phyloP scores from a whole-genome alignment of 148 eudicot genomes.

The Vaccinium darrowii region DNA sequence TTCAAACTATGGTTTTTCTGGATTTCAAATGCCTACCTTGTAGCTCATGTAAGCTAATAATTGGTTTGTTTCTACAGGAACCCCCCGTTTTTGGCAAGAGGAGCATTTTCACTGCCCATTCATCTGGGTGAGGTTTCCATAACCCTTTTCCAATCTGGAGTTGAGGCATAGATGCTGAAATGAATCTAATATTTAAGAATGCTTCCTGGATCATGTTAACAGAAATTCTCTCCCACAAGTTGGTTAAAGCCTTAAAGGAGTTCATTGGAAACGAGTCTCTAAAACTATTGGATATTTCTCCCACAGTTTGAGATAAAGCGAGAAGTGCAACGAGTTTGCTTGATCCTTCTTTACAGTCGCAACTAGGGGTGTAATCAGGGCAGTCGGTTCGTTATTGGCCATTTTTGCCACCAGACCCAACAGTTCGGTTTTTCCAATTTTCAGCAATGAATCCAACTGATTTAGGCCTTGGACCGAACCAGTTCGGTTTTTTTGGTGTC shows the following conservation, averaged over 20 bases:
- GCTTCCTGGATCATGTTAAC: constrained; percentile 7
- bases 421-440: no score
- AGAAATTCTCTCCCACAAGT: background rate
- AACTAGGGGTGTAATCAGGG: no score
- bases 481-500: background rate
- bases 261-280: background rate
- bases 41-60: constrained; percentile 6
- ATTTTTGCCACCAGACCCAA: no score
- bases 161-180: background rate
- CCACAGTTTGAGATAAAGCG: background rate
- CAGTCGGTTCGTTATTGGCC: no score
- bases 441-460: no score
- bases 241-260: background rate
- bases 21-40: background rate
- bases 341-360: background rate
- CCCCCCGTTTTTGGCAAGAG: constrained; percentile 76
- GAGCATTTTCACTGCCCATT: constrained; percentile 59
- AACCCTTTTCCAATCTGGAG: background rate
- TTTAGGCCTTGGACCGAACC: background rate
- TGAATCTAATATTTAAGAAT: background rate
- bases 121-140: constrained; percentile 57
- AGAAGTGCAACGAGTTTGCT: background rate
- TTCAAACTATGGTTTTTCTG: background rate
- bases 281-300: constrained; percentile 1
- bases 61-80: constrained; percentile 39